phyloP scores from a whole-genome alignment of 2,329 filamentous ascomycete species.

The Dothideomycetes sp. region DNA sequence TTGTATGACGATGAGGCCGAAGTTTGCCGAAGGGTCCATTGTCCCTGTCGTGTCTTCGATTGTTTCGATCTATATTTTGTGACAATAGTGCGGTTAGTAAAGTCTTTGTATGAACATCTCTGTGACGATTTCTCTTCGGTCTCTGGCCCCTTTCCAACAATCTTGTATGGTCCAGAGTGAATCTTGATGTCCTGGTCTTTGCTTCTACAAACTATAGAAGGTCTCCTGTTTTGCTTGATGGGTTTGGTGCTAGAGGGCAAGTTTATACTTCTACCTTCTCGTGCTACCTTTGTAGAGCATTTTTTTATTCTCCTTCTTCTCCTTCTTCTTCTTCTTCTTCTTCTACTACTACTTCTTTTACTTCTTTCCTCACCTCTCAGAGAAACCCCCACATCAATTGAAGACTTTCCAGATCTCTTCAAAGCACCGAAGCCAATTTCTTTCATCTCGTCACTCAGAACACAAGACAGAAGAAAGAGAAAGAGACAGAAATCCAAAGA shows the following conservation, averaged over 20 bases:
- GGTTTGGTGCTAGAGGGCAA: too few species aligned
- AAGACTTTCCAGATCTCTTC: too few species aligned
- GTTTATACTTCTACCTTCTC: too few species aligned
- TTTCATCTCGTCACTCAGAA: background rate
- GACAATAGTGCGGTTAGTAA: background rate
- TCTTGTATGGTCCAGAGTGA: too few species aligned
- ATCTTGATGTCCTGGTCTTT: too few species aligned
- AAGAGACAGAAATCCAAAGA: too few species aligned
- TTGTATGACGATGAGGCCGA: slow-evolving; percentile 87
- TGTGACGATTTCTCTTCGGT: background rate
- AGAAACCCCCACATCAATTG: background rate
- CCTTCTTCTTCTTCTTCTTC: background rate
- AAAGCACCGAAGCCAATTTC: too few species aligned
- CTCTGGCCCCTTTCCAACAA: background rate
- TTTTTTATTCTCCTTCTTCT: background rate
- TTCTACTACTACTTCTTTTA: background rate
- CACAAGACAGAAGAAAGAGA: background rate
- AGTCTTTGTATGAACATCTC: background rate
- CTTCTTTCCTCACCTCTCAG: background rate
- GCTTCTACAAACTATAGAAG: too few species aligned
- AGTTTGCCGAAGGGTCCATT: slow-evolving; percentile 85
- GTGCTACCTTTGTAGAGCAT: too few species aligned
- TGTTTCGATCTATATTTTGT: slow-evolving; percentile 34
- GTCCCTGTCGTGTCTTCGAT: slow-evolving; percentile 60
- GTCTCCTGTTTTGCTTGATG: too few species aligned